Conservation (phyloP, 2,329 filamentous ascomycete genomes). For the Bimuria novae-zelandiae region DNA sequence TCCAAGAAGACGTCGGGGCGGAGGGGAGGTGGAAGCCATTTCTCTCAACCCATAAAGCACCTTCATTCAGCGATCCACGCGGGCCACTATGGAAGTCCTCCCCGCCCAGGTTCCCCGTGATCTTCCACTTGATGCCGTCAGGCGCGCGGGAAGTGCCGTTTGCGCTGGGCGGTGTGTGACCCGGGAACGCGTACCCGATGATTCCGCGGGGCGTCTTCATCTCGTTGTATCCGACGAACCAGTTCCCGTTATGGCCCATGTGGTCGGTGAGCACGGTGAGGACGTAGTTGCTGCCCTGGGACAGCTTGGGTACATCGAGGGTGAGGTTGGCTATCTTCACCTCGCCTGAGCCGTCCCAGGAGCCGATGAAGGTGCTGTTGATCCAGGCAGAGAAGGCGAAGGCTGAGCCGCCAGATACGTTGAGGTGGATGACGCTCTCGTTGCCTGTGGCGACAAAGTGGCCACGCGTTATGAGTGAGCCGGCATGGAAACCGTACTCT, state of each 20-base stretch:
- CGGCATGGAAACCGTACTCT: conserved; percentile 74
- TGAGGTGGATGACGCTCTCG: conserved; percentile 60
- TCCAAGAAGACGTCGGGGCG: conserved; percentile 45
- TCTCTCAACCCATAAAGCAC: conserved; percentile 64
- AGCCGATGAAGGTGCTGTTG: conserved; percentile 64
- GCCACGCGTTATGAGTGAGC: conserved; percentile 69
- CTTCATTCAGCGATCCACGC: conserved; percentile 69
- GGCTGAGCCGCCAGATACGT: conserved; percentile 66
- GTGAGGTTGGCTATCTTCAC: conserved; percentile 57
- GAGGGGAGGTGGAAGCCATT: conserved; percentile 64
- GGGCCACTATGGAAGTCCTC: conserved; percentile 62
- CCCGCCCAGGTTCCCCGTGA: conserved; percentile 69
- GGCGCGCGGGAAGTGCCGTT: conserved; percentile 14
- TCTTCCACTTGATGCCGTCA: conserved; percentile 61
- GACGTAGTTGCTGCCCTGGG: conserved; percentile 58
- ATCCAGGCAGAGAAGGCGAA: conserved; percentile 71
- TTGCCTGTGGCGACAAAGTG: conserved; percentile 66
- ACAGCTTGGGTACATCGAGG: conserved; percentile 58
- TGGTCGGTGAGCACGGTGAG: conserved; percentile 72
- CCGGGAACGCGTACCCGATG: conserved; percentile 60
- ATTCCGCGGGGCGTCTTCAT: conserved; percentile 68
- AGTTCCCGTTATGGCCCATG: conserved; percentile 71
- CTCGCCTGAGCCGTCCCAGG: conserved; percentile 60
- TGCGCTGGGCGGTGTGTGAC: conserved; percentile 43
- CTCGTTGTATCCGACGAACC: conserved; percentile 50